phyloP scores from a whole-genome alignment of 257 asterid species.

The Ligustrum vulgare region DNA sequence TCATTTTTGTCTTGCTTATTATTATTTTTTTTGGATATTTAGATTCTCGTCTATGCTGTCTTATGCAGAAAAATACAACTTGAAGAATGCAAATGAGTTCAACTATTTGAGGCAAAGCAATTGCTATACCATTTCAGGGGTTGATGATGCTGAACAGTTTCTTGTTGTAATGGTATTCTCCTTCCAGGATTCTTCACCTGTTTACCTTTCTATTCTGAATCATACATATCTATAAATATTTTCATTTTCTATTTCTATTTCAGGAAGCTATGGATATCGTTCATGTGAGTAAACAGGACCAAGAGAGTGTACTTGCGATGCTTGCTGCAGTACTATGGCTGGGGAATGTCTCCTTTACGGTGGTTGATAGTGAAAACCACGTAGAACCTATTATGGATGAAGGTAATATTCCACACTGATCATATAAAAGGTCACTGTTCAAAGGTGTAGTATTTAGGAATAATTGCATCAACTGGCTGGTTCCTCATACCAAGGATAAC shows the following conservation, averaged over 20 bases:
- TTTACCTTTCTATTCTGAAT: constrained; percentile 15
- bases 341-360: constrained; percentile 80
- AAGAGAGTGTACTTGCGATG: constrained; percentile 92
- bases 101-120: constrained; percentile 81
- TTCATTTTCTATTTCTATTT: constrained; percentile 23
- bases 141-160: constrained; percentile 95
- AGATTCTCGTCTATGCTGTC: constrained; percentile 13
- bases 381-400: constrained; percentile 94
- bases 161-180: constrained; percentile 63
- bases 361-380: constrained; percentile 81
- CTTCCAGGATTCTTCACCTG: constrained; percentile 14
- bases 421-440: constrained; percentile 13
- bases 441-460: constrained; percentile 3
- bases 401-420: constrained; percentile 45
- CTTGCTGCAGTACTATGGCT: constrained; percentile 97
- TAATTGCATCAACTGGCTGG: neutral
- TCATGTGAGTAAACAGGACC: constrained; percentile 85
- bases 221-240: constrained; percentile 25
- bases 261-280: constrained; percentile 97
- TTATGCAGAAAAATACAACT: constrained; percentile 69
- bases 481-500: neutral
- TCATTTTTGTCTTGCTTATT: neutral
- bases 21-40: constrained; percentile 9
- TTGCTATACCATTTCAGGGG: constrained; percentile 76
- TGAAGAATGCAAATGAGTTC: constrained; percentile 73